Evolutionary conservation across 2,329 filamentous ascomycete species (phyloP), one percentile per base, ranked within the genome.

Genomic region (Reticulascus tulasneorum): DNA sequence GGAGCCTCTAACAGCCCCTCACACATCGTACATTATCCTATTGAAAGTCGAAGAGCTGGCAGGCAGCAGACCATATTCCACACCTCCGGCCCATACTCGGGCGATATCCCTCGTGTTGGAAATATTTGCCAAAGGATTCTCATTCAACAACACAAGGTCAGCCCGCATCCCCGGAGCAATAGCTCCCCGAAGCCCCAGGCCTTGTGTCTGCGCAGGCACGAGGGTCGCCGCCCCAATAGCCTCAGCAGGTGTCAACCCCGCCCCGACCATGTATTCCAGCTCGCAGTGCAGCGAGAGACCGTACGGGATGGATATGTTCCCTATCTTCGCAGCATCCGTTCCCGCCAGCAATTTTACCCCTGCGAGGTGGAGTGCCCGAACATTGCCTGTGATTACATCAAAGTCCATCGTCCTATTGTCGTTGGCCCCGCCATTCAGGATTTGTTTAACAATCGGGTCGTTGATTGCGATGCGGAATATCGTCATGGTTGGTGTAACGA

Each of bases 121-220:
- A 12, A 32, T 32, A 16, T 32, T 21, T 12, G 18, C 6, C 29
- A 22, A 7, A 7, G 29, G 29, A 7, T 32, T 22, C 10, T 20
- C 22, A 8, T 32, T 32, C 18, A 32, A 22, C 29, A 32, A 23
- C 17, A 32, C 29, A 20, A 32, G 24, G n/a, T 32, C 29, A 10
- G 29, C 29, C 29, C 29, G 22, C 29, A 23, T 32, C 11, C 29
- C 17, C 12, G 24, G 6, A 20, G 22, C 29, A 16, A 32, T 32
- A 12, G 29, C 22, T 20, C 29, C 29, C 19, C 29, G 22, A 8
- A 23, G 20, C 12, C 10, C 20, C 13, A 32, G 20, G n/a, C 29
- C 13, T 7, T 32, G 29, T 15, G 13, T 23, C n/a, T 16, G 22
- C 11, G 29, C 29, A 13, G 29, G 20, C 12, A 23, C 20, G 12